Base-by-base conservation (phyloP, 257 asterid genomes). In the Primulina huaijiensis region DNA sequence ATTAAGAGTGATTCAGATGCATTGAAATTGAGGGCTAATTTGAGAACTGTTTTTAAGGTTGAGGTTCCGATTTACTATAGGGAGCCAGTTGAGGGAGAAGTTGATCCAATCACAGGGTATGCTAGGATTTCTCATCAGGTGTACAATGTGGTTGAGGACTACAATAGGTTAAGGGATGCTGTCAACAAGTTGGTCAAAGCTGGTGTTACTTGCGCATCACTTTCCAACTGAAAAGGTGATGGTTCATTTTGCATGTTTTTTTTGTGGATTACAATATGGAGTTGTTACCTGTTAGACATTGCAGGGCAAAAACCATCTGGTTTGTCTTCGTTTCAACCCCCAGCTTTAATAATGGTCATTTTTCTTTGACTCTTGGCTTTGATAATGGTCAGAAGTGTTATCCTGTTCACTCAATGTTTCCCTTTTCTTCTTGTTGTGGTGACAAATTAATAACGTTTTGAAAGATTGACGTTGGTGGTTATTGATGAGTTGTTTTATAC, bases 111-210 rank as follows among this genome's bases (percentile, higher is more conserved):
- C 31, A 86, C 97, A 0, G 98, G 95, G 8, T 92, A 89, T 77
- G 96, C 89, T 0, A 86, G 98, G 79, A 92, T 92, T 69, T 89
- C 98, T 55, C 94, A 92, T 82, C 97, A 92, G 79, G 97, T 92
- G 72, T 92, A 92, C 55, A 92, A 89, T 72, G 85, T 75, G 20
- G 72, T 65, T 9, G 96, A 82, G 61, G 97, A 92, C 79, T 92
- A 92, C 60, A 69, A 67, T 63, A 82, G 86, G 77, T 74, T 92
- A 38, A 81, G 89, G 85, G 98, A 92, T 72, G 97, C 95, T 6
- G 83, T 92, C 43, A 79, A 79, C 70, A 80, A 79, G 79, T 84
- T 92, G 30, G 89, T 89, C 53, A 63, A 71, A 37, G 77, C 76
- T 12, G 88, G 87, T 17, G 75, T 87, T 80, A 86, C 92, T 72